Evolutionary conservation across 2,329 filamentous ascomycete genomes (phyloP).

Genomic region (Capronia epimyces): DNA sequence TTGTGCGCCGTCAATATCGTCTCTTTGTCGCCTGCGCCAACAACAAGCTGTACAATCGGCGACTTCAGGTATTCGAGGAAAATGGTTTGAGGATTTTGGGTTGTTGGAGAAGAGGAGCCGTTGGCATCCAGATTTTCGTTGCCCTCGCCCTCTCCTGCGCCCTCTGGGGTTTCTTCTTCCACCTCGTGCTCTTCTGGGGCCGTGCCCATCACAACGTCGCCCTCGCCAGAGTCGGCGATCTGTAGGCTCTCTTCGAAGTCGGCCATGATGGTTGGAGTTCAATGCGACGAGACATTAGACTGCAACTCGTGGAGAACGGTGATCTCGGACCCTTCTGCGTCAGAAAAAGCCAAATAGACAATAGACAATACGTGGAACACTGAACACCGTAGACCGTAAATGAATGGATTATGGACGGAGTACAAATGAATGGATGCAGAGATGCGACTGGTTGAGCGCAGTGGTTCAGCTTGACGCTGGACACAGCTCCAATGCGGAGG

Average conservation of each 20-base stretch:
- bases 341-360: not conserved
- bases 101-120: not conserved
- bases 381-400: not conserved
- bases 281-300: not conserved
- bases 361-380: not conserved
- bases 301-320: not conserved
- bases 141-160: constrained; percentile 22
- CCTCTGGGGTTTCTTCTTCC: constrained; percentile 23
- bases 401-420: not conserved
- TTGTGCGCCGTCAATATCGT: constrained; percentile 73
- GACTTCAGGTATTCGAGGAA: constrained; percentile 56
- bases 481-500: no score
- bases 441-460: not conserved
- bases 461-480: not conserved
- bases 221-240: constrained; percentile 20
- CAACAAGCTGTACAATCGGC: constrained; percentile 62
- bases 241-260: constrained; percentile 9
- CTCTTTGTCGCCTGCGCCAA: constrained; percentile 56
- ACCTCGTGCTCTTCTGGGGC: constrained; percentile 23
- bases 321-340: not conserved
- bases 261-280: not conserved
- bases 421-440: not conserved
- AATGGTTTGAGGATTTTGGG: constrained; percentile 33
- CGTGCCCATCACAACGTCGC: constrained; percentile 32
- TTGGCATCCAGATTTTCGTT: constrained; percentile 16